A percentile compares a stretch with the other conserved stretches of the same genome.
These are phyloP conservation scores for Chrysanthemum lavandulifolium DNA, from an alignment of 129 eudicot genomes.

Conservation along the genomic window DNA sequence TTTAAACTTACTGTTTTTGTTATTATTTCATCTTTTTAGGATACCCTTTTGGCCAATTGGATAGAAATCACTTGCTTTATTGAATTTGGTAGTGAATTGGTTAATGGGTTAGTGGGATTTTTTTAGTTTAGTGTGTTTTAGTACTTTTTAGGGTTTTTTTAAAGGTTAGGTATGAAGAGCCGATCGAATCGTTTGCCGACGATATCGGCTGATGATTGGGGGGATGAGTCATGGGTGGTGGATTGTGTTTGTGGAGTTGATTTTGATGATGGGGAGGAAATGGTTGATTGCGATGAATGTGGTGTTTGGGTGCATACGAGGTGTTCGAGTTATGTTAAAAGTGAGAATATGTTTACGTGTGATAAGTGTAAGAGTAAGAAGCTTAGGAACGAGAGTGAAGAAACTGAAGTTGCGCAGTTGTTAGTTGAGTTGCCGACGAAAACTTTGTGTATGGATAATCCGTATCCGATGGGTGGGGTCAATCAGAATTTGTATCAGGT, in stretches of 20 bases:
- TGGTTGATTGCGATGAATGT: conserved; percentile 97
- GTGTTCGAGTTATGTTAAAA: conserved; percentile 77
- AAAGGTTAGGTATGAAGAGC: conserved; percentile 56
- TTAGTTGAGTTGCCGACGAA: conserved; percentile 73
- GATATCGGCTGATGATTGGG: conserved; percentile 86
- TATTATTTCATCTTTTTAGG: conserved; percentile 16
- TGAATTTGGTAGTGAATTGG: conserved; percentile 11
- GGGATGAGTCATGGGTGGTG: conserved; percentile 87
- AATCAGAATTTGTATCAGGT: conserved; percentile 43
- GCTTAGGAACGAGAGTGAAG: conserved; percentile 54
- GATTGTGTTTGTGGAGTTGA: conserved; percentile 93
- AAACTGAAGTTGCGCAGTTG: conserved; percentile 83
- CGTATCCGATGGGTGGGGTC: conserved; percentile 35
- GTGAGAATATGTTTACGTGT: conserved; percentile 77
- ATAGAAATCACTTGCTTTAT: conserved; percentile 1
- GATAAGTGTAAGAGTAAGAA: conserved; percentile 73
- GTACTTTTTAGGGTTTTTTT: conserved; percentile 24
- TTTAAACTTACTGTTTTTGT: background rate
- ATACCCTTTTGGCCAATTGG: conserved; percentile 16
- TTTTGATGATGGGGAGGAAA: conserved; percentile 95
- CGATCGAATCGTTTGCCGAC: conserved; percentile 77
- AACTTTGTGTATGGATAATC: conserved; percentile 58
- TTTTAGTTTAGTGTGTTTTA: background rate
- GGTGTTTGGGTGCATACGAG: conserved; percentile 99
- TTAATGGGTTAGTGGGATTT: conserved; percentile 27